Evolutionary conservation across 2,329 filamentous ascomycete species (phyloP).

Genomic region (Fusarium oligoseptatum): DNA sequence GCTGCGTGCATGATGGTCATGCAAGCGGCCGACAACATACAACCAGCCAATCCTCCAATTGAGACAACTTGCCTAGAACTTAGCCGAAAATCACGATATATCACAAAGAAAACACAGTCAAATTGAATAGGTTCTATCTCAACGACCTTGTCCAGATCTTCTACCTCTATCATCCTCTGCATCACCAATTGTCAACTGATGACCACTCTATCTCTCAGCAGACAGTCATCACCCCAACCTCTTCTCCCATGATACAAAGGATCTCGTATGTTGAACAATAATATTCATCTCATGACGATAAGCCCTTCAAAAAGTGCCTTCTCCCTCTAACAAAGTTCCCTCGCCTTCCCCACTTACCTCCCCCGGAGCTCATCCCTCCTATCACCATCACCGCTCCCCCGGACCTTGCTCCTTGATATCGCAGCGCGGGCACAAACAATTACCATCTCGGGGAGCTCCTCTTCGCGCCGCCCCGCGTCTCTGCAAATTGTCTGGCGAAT

Average conservation of each 20-base stretch:
- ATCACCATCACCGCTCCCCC: constrained; percentile 24
- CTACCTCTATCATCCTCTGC: background rate
- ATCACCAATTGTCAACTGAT: background rate
- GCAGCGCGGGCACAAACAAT: constrained; percentile 3
- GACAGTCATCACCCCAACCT: background rate
- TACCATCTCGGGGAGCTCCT: constrained; percentile 6
- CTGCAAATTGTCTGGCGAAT: constrained; percentile 26
- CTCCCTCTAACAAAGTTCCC: constrained; percentile 37
- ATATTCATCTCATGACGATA: constrained; percentile 4
- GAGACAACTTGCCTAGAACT: background rate
- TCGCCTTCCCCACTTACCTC: constrained; percentile 23
- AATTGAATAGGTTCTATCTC: background rate
- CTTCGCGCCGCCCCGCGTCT: constrained; percentile 4
- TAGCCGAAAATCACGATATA: background rate
- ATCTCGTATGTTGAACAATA: constrained; percentile 6
- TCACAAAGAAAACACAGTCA: background rate
- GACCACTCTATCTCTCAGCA: background rate
- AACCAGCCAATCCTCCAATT: background rate
- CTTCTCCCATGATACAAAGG: background rate
- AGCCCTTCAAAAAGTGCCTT: constrained; percentile 35
- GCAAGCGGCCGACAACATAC: background rate
- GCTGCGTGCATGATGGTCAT: background rate
- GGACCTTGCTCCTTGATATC: constrained; percentile 21
- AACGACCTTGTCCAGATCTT: background rate
- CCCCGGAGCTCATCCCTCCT: constrained; percentile 11